A percentile compares a stretch with the other conserved stretches of the same genome.
Conservation (phyloP, 2,329 filamentous ascomycete genomes). For the Lomentospora prolificans region DNA sequence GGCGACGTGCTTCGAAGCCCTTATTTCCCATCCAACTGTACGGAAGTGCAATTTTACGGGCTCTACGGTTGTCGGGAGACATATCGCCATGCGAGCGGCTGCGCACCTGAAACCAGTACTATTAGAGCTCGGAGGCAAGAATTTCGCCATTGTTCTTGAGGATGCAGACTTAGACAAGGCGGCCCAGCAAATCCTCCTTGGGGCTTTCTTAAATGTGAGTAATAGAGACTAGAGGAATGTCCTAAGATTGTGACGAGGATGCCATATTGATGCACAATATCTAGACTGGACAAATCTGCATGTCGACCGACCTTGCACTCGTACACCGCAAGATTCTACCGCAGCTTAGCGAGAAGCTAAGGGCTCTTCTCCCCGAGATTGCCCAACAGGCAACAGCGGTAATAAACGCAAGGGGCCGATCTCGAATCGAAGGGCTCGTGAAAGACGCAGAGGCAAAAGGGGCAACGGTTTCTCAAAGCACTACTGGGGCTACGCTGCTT, state of each 20-base stretch:
- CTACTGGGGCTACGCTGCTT: no score
- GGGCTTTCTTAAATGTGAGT: not conserved
- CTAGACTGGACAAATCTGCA: not conserved
- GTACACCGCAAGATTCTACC: not conserved
- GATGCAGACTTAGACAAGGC: constrained; percentile 45
- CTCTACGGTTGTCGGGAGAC: constrained; percentile 50
- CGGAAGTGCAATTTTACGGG: constrained; percentile 62
- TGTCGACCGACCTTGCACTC: not conserved
- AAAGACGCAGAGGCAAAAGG: constrained; percentile 55
- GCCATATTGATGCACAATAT: no score
- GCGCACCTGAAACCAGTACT: constrained; percentile 56
- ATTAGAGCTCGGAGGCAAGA: constrained; percentile 63
- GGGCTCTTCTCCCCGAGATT: not conserved
- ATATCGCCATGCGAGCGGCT: constrained; percentile 50
- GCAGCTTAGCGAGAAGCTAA: not conserved
- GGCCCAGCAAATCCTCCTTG: not conserved
- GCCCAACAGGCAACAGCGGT: no score
- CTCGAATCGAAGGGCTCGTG: not conserved
- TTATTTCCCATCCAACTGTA: constrained; percentile 18
- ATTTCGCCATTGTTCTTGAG: constrained; percentile 54
- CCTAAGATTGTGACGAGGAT: not conserved
- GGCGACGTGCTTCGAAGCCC: constrained; percentile 8
- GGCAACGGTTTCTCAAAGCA: no score
- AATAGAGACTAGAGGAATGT: not conserved
- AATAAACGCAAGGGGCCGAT: not conserved